Base-by-base conservation (phyloP, 73 alveolate species). In the Halteria grandinella region DNA sequence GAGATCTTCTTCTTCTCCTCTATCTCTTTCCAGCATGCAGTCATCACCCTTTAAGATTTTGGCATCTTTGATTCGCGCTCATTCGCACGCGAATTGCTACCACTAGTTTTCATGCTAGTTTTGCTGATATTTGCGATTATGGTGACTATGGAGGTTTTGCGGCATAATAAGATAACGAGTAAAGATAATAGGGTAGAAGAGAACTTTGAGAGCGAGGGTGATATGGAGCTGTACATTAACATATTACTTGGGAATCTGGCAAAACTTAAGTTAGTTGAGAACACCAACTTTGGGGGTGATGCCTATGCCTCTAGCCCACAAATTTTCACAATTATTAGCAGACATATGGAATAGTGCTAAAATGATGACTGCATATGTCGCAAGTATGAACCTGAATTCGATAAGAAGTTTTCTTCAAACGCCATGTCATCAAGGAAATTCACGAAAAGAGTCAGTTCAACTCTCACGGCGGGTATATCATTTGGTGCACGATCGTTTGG, bases 361-460 rank as follows among this genome's bases (percentile, higher is more conserved):
- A 24, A 18, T 17, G 85, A 55, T 8, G 62, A 39, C 10, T 73
- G 85, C 49, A 73, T 73, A 4, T 73, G 85, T 24, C 52, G 55
- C 37, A 73, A 54, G 27, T 73, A 73, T 54, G 85, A 73, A 37
- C 85, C 85, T 4, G 85, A 73, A 40, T 73, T 34, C 23, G 85
- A 73, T 36, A 73, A 73, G 36, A 73, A 73, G 41, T 73, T 73
- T 43, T 48, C 85, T 5, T 34, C 85, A 18, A 55, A 39, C 15
- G 85, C n/a, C n/a, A n/a, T n/a, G n/a, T n/a, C n/a, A n/a, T n/a
- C n/a, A n/a, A n/a, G n/a, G n/a, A n/a, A n/a, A n/a, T n/a, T n/a
- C n/a, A n/a, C n/a, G n/a, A n/a, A n/a, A n/a, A n/a, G n/a, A n/a
- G n/a, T n/a, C n/a, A n/a, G n/a, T n/a, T n/a, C n/a, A n/a, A n/a